Base-by-base conservation (phyloP, 2,329 filamentous ascomycete species). In the Alternaria viburni region DNA sequence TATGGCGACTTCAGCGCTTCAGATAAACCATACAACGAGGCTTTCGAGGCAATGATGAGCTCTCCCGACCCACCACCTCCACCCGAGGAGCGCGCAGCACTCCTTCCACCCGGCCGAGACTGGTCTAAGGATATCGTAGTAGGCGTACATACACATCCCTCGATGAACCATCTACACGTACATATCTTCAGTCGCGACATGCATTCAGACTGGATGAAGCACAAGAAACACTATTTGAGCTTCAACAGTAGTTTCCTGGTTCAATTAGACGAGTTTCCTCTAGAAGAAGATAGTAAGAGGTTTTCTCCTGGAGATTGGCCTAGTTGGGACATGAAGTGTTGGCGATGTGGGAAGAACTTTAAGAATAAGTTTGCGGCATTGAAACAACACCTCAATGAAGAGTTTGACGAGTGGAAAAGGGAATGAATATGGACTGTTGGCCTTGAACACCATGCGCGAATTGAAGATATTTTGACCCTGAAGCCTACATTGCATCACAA, bases 131-230 rank as follows among this genome's bases (percentile, higher is more conserved):
- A 96, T 25, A 86, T 98, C 52, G 86, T 88, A 54, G 86, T 89
- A 19, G 96, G 96, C 13, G 87, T 97, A 8, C 96, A 99, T 81
- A 91, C 93, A 4, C 88, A 90, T 69, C 96, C 96, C 4, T 94
- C 91, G 59, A 98, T 99, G 96, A 90, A 88, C 67, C 93, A 98
- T 78, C 77, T 98, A 58, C 96, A 99, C 80, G 85, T 98, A 5
- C 96, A 99, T 79, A 88, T 98, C 28, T 81, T 98, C 61, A 93
- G 91, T 43, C 84, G 88, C 17, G 96, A 99, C 77, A 90, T 92
- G 85, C 85, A 88, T 71, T 93, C 90, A 41, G 85, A 87, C 11
- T 86, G 85, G 49, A 69, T 97, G 79, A 92, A 90, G 81, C 89
- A 95, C 76, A 86, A 89, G 67, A 95, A 93, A 78, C 96, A 98